These are phyloP conservation scores for Lasiodiplodia gonubiensis DNA, from an alignment of 2,329 filamentous ascomycete genomes.

Conservation along the genomic window DNA sequence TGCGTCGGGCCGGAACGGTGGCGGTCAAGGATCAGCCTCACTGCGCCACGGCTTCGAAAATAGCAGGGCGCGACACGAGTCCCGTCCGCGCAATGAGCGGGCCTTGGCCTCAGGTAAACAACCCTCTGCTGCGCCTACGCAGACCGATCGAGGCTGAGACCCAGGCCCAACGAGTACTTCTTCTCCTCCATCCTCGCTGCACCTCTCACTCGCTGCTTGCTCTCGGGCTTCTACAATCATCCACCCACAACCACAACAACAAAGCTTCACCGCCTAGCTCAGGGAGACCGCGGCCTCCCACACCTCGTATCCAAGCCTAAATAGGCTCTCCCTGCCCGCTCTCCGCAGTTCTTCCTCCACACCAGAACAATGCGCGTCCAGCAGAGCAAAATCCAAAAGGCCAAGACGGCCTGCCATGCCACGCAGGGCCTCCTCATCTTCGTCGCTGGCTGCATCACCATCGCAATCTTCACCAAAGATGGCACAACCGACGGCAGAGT, in stretches of 20 bases:
- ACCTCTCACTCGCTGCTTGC: constrained; percentile 5
- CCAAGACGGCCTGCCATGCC: constrained; percentile 62
- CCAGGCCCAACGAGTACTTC: constrained; percentile 7
- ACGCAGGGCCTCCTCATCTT: constrained; percentile 63
- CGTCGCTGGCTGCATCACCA: constrained; percentile 62
- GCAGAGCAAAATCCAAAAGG: constrained; percentile 55
- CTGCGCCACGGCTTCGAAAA: constrained; percentile 16
- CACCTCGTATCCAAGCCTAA: constrained; percentile 16
- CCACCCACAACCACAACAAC: background rate
- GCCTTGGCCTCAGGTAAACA: constrained; percentile 25
- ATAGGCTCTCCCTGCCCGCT: constrained; percentile 11
- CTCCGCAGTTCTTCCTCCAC: background rate
- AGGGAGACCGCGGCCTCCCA: constrained; percentile 8
- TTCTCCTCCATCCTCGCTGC: constrained; percentile 5
- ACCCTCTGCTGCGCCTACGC: constrained; percentile 16
- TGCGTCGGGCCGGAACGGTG: constrained; percentile 15
- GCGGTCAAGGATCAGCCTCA: constrained; percentile 22
- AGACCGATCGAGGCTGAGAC: constrained; percentile 18
- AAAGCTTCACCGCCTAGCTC: background rate
- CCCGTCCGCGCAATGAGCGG: constrained; percentile 12
- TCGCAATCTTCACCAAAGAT: constrained; percentile 63
- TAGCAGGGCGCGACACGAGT: constrained; percentile 17
- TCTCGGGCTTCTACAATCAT: background rate
- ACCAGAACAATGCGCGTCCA: constrained; percentile 21
- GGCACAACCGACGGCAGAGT: constrained; percentile 61